Base-by-base conservation (phyloP, 208 protist genomes). In the Trypanosoma scelopori region DNA sequence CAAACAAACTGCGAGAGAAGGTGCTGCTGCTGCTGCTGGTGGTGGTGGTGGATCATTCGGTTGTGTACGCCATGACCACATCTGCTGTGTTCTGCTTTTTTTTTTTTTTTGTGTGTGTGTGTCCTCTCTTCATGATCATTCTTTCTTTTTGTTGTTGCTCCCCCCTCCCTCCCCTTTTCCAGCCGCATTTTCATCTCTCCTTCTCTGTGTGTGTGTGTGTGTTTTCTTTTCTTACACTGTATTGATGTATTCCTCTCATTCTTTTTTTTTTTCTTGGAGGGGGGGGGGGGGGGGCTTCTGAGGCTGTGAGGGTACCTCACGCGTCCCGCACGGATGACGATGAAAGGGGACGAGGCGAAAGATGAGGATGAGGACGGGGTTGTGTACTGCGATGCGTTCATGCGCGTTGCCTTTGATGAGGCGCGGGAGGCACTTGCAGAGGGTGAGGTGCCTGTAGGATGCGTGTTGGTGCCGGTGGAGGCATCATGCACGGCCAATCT, bases 401-500 rank as follows among this genome's bases (percentile, higher is more conserved):
- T 96, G 91, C 62, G 49, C 9, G 69, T 46, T 5, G 91, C 91
- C 6, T 76, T 94, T 32, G 32, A 45, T 3, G 84, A 93, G 45
- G 91, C 88, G 0, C 55, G 51, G 28, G 13, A 42, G 15, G 91
- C 91, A 9, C 75, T 94, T 5, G 39, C 1, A 12, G 77, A 89
- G 46, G 85, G 91, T 7, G 96, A 99, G 57, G 97, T 99, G 3
- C 96, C 97, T 0, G 95, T 99, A 13, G 97, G 97, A 7, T 98
- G 96, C 77, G 96, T 98, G 1, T 62, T 98, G 25, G 95, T 98
- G 0, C 49, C 45, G 6, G 60, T 23, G 0, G 52, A 74, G 45
- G 16, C 41, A 2, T 65, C 66, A 1, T 55, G 41, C 30, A 27
- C 13, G 27, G 41, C 42, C 53, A 71, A 69, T 28, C 43, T 47